A percentile compares a stretch with the other conserved stretches of the same genome.
These are phyloP conservation scores for Tetracladium setigerum DNA, from an alignment of 495 filamentous ascomycete species.

Conservation along the genomic window DNA sequence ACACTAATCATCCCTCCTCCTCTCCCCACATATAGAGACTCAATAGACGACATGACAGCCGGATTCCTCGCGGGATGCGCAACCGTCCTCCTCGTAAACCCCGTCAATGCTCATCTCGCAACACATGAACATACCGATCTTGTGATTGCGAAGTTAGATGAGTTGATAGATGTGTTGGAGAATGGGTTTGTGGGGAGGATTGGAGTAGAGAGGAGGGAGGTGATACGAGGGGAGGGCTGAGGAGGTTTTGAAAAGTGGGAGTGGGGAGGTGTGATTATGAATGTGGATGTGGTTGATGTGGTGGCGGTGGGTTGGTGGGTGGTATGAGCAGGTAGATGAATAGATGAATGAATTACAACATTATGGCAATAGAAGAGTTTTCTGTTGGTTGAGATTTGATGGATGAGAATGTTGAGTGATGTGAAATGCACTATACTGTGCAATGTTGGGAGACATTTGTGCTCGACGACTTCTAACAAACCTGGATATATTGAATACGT, in stretches of 20 bases:
- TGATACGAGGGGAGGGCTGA: slow-evolving; percentile 16
- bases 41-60: slow-evolving; percentile 88
- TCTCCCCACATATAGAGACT: slow-evolving; percentile 56
- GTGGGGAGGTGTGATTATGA: slow-evolving; percentile 1
- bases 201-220: slow-evolving; percentile 13
- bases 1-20: neutral
- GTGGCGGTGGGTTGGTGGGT: too few relatives aligned
- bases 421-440: too few relatives aligned
- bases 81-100: slow-evolving; percentile 80
- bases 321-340: too few relatives aligned
- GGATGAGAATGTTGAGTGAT: too few relatives aligned
- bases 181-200: slow-evolving; percentile 48
- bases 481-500: too few relatives aligned
- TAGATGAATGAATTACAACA: too few relatives aligned
- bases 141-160: slow-evolving; percentile 57
- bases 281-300: too few relatives aligned
- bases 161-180: slow-evolving; percentile 64
- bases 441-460: too few relatives aligned
- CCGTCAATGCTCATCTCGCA: slow-evolving; percentile 64
- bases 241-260: slow-evolving; percentile 11
- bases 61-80: slow-evolving; percentile 78
- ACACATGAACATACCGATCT: slow-evolving; percentile 74
- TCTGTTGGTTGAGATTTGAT: too few relatives aligned
- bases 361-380: too few relatives aligned
- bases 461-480: too few relatives aligned